phyloP scores from a whole-genome alignment of 176 grass and related monocot genomes.

The Triticum aestivum region DNA sequence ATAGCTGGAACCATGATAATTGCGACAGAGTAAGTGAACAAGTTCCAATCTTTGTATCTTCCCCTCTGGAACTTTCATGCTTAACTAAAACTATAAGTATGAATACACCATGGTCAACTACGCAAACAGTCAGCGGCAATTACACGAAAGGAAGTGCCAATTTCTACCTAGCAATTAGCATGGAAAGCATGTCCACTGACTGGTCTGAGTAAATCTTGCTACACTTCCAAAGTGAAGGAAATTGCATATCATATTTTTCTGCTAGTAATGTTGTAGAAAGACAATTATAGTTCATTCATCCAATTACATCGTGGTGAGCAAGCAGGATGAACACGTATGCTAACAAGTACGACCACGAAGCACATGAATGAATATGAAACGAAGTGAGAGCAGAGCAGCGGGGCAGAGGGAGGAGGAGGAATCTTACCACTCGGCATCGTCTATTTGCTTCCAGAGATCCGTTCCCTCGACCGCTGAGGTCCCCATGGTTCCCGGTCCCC shows the following conservation, averaged over 20 bases:
- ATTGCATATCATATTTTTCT: not conserved
- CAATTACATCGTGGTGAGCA: not conserved
- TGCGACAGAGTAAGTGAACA: not conserved
- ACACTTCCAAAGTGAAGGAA: not conserved
- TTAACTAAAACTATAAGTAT: not conserved
- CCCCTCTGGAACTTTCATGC: not conserved
- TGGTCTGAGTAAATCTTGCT: not conserved
- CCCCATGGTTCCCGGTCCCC: conserved; percentile 11
- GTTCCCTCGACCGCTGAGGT: conserved; percentile 37
- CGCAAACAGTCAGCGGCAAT: not conserved
- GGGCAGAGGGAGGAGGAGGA: not conserved
- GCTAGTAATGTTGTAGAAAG: too few species aligned
- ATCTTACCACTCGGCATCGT: conserved; percentile 50
- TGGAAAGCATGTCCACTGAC: not conserved
- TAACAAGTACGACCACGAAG: not conserved
- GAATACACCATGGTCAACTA: not conserved
- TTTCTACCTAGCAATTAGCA: not conserved
- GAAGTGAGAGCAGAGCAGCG: not conserved
- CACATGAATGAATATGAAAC: not conserved
- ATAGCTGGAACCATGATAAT: conserved; percentile 26
- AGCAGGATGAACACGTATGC: not conserved
- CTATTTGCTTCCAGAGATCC: conserved; percentile 49
- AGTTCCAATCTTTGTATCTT: not conserved
- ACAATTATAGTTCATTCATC: not conserved
- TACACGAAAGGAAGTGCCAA: not conserved